Percentiles rank a stretch among this genome's conserved stretches.
These are phyloP conservation scores for Penicillium nucicola DNA, from an alignment of 495 filamentous ascomycete genomes.

Conservation along the genomic window DNA sequence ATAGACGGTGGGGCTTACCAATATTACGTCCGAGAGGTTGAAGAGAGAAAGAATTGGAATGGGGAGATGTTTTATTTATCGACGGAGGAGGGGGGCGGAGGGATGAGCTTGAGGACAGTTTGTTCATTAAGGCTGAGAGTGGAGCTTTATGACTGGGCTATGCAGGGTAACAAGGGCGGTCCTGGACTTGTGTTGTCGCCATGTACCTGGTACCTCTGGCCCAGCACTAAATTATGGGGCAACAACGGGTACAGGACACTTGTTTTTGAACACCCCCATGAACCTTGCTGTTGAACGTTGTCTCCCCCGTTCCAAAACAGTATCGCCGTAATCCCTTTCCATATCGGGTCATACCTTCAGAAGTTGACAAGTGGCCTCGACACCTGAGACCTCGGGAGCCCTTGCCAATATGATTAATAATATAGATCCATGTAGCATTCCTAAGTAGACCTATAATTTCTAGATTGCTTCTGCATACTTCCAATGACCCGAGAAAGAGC, in stretches of 20 bases:
- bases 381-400: too few relatives aligned
- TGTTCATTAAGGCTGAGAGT: slow-evolving; percentile 42
- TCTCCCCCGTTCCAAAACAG: too few relatives aligned
- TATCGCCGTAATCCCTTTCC: not conserved
- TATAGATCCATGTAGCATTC: not conserved
- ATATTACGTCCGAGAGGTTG: slow-evolving; percentile 7
- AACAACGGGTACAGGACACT: not conserved
- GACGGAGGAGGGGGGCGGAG: slow-evolving; percentile 17
- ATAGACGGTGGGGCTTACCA: slow-evolving; percentile 9
- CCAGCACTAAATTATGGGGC: not conserved
- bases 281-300: not conserved
- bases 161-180: slow-evolving; percentile 12
- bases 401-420: not conserved
- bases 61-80: slow-evolving; percentile 20
- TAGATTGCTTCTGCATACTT: not conserved
- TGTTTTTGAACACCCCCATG: too few relatives aligned
- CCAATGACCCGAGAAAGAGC: too few relatives aligned
- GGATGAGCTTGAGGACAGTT: slow-evolving; percentile 42
- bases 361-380: slow-evolving; percentile 8
- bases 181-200: not conserved
- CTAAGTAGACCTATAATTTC: not conserved
- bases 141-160: slow-evolving; percentile 28
- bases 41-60: slow-evolving; percentile 5
- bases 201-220: slow-evolving; percentile 3
- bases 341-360: not conserved